Conservation (phyloP, 2,329 filamentous ascomycete genomes). For the Calonectria crousiana region DNA sequence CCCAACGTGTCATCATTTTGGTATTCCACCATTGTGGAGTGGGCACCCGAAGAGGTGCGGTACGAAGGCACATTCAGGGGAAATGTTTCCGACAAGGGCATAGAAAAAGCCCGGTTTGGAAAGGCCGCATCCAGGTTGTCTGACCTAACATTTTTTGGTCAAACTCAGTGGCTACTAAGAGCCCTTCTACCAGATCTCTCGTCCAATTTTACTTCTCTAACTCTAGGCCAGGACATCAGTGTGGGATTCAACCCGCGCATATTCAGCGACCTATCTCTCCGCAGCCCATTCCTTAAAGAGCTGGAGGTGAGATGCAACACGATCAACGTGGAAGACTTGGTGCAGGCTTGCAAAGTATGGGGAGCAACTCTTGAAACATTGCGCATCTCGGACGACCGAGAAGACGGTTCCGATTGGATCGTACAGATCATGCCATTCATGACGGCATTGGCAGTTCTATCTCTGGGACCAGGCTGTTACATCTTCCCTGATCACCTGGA, state of each 20-base stretch:
- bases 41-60: neutral
- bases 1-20: slow-evolving; percentile 15
- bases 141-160: neutral
- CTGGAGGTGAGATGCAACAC: neutral
- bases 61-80: neutral
- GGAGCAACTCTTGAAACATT: slow-evolving; percentile 16
- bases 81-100: neutral
- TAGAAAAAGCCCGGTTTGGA: neutral
- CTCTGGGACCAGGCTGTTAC: neutral
- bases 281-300: slow-evolving; percentile 3
- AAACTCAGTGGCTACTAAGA: neutral
- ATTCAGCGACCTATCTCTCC: neutral
- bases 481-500: neutral
- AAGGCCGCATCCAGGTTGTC: neutral
- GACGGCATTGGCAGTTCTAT: neutral
- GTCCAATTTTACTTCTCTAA: neutral
- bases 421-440: slow-evolving; percentile 3
- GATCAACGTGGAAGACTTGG: neutral
- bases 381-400: neutral
- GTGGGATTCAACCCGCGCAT: neutral
- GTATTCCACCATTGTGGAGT: slow-evolving; percentile 7
- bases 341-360: slow-evolving; percentile 20
- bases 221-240: neutral
- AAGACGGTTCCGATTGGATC: neutral
- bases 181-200: neutral